Conservation (phyloP, 2,329 filamentous ascomycete species). For the Samsoniella hepiali region DNA sequence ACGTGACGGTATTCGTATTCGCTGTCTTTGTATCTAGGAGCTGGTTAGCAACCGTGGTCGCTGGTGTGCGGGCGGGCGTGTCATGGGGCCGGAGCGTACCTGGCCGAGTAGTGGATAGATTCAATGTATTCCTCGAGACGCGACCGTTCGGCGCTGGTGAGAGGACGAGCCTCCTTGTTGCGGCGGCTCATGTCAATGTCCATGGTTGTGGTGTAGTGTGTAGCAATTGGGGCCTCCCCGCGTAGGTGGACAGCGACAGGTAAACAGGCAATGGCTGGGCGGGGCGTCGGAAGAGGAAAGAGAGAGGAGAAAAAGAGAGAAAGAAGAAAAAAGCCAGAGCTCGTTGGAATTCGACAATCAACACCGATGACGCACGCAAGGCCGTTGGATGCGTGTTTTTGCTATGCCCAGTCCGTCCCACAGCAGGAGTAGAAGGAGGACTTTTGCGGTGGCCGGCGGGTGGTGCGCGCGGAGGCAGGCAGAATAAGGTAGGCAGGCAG, state of each 20-base stretch:
- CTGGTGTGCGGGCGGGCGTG: constrained; percentile 4
- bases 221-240: background rate
- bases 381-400: constrained; percentile 12
- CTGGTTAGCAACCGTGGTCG: constrained; percentile 12
- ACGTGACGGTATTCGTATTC: constrained; percentile 97
- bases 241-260: background rate
- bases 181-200: constrained; percentile 78
- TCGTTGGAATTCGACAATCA: background rate
- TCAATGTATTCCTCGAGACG: constrained; percentile 89
- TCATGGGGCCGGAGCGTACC: constrained; percentile 52
- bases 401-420: constrained; percentile 3
- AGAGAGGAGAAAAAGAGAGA: constrained; percentile 8
- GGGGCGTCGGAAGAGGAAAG: constrained; percentile 6
- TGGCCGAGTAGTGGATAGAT: constrained; percentile 89
- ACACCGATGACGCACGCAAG: background rate
- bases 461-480: background rate
- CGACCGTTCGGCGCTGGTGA: constrained; percentile 77
- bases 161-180: constrained; percentile 77
- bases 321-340: constrained; percentile 18
- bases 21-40: constrained; percentile 79
- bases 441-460: constrained; percentile 7
- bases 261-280: background rate
- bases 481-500: background rate
- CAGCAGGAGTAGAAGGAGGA: constrained; percentile 10
- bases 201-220: constrained; percentile 26